Base-by-base conservation (phyloP, 352 stramenopile species). In the Aphanomyces euteiches region DNA sequence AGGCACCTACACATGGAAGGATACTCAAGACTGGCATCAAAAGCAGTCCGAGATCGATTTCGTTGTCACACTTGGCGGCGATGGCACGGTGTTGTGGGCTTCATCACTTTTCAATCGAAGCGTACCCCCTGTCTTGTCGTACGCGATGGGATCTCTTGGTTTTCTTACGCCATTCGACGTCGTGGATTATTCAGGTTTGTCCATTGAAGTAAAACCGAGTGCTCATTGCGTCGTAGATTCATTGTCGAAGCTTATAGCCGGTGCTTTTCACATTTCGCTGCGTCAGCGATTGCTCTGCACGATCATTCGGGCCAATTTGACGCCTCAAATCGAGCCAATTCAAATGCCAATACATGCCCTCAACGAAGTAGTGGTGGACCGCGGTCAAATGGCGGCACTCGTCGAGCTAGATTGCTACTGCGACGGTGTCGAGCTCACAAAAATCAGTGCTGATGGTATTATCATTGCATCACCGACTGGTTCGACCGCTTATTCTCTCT, bases 321-420 rank as follows among this genome's bases (percentile, higher is more conserved):
- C 67, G 5, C 80, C 89, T 63, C 77, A 79, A 17, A 67, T 80
- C n/a, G 54, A 74, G 39, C 19, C 19, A 4, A 50, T 69, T n/a
- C 45, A 28, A 21, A 74, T 78, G 39, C 77, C 90, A 1, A 85
- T 97, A 67, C 93, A 98, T 74, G 96, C 98, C 7, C 79, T 99
- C 40, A 99, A 99, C 77, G 97, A 99, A 83, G 96, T 99, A 50
- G 96, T 99, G 37, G 96, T 99, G 66, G 96, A 99, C 76, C 89
- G 97, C 45, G 96, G 97, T 5, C 84, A 83, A 21, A 91, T 78
- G 2, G 87, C 82, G 6, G 84, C 86, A 43, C 88, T 99, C 50
- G 93, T 98, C 12, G 93, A 98, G 71, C 80, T 99, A 19, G 96
- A 99, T 75, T 98, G 93, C 78, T 99, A 96, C 82, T 98, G 96